Evolutionary conservation across 2,329 filamentous ascomycete genomes (phyloP).

Genomic region (Colletotrichum horii): DNA sequence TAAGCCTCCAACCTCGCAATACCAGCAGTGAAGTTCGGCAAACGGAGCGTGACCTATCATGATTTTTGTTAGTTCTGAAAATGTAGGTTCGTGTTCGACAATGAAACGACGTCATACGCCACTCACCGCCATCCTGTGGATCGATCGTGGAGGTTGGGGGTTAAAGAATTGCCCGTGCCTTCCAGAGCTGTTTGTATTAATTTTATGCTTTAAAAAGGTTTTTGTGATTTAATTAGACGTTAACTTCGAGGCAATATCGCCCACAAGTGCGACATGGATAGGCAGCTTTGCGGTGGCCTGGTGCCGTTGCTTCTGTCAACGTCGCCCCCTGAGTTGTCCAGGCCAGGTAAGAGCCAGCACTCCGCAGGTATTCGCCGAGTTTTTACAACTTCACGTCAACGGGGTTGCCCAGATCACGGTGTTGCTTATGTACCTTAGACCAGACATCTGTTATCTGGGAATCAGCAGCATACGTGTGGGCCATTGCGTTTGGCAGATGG

Average conservation of each 20-base stretch:
- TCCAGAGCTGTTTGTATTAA: not conserved
- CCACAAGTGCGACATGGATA: not conserved
- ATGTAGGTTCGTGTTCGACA: too few species aligned
- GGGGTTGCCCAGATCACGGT: not conserved
- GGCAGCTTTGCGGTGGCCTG: not conserved
- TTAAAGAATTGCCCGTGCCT: too few species aligned
- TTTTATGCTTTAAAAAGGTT: not conserved
- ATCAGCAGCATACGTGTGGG: fast-evolving
- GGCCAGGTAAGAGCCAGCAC: not conserved
- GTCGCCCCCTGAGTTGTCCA: not conserved
- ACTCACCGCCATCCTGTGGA: too few species aligned
- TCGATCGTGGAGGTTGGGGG: too few species aligned
- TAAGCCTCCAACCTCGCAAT: too few species aligned
- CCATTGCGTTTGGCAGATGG: not conserved
- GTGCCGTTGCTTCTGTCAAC: not conserved
- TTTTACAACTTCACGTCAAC: fast-evolving
- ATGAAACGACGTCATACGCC: too few species aligned
- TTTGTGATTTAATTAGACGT: not conserved
- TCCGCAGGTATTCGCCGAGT: not conserved
- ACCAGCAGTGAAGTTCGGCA: too few species aligned
- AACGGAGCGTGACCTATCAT: too few species aligned
- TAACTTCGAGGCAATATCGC: not conserved
- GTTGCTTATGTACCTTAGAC: not conserved
- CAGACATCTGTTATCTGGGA: not conserved
- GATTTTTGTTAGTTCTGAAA: too few species aligned